A percentile compares a stretch with the other conserved stretches of the same genome.
Conservation (phyloP, 768 basidiomycete genomes). For the Lactarius hatsudake region DNA sequence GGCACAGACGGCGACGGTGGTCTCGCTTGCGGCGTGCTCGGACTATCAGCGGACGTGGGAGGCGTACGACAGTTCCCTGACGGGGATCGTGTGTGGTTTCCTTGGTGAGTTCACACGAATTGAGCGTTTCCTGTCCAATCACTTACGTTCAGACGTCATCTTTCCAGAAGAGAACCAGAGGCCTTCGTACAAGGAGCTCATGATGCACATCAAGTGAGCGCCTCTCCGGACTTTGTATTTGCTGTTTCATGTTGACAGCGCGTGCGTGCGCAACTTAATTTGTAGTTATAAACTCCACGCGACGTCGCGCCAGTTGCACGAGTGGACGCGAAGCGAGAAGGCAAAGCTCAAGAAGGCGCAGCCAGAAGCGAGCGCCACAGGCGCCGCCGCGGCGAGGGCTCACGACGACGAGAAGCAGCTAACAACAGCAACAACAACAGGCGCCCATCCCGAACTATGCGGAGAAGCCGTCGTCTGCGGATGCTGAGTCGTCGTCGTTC, state of each 20-base stretch:
- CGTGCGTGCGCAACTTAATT: too few relatives aligned
- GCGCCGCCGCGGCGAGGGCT: not conserved
- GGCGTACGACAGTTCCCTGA: slow-evolving; percentile 26
- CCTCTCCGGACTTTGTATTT: not conserved
- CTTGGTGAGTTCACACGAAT: slow-evolving; percentile 8
- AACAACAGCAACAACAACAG: not conserved
- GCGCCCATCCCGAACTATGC: not conserved
- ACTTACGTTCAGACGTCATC: not conserved
- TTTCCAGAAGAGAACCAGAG: slow-evolving; percentile 9
- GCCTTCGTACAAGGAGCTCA: slow-evolving; percentile 26
- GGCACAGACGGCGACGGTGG: slow-evolving; percentile 10
- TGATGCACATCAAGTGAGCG: slow-evolving; percentile 25
- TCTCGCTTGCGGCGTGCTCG: slow-evolving; percentile 28
- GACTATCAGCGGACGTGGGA: slow-evolving; percentile 31
- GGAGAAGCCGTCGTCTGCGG: slow-evolving; percentile 3
- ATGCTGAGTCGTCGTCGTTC: not conserved
- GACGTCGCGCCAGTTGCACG: slow-evolving; percentile 14
- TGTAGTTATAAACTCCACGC: slow-evolving; percentile 19
- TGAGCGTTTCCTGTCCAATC: not conserved
- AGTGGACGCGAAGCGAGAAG: slow-evolving; percentile 25
- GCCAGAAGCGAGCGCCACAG: not conserved
- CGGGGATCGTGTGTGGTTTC: slow-evolving; percentile 15
- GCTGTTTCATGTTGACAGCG: not conserved
- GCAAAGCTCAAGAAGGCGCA: slow-evolving; percentile 1
- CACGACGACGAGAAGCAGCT: not conserved